Evolutionary conservation across 2,329 filamentous ascomycete species (phyloP), one percentile per base, ranked within the genome.

Genomic region (Aspergillus sp.): DNA sequence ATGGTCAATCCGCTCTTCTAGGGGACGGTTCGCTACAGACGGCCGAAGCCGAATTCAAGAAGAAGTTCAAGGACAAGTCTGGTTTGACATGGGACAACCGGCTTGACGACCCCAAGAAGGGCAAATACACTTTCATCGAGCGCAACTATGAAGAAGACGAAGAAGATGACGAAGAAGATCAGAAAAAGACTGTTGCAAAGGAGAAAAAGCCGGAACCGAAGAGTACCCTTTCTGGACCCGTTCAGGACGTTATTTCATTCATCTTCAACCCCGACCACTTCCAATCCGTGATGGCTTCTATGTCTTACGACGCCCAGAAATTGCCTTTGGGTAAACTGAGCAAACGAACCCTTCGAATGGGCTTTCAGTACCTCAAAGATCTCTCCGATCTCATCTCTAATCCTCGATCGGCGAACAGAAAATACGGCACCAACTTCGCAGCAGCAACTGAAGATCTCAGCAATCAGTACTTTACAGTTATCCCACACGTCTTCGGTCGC

Each of bases 211-310:
- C 78, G 14, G 67, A 73, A 0, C 75, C 80, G 0, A 77, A 85
- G 60, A 89, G 85, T 71, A 85, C 82, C 3, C 81, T 94, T 2
- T 75, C 82, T 0, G 72, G 77, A 12, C 80, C 86, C 0, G 80
- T 91, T 3, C 87, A 92, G 70, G 77, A 85, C 9, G 78, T 96
- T 20, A 88, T 96, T 82, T 78, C 87, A 60, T 84, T 96, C 64
- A 96, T 96, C 61, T 96, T 96, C 81, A 93, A 96, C 73, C 82
- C 86, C 58, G 73, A 87, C 22, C 88, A 88, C 71, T 92, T 96
- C 73, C 80, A 85, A 22, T 82, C 82, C 20, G 84, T 76, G 1
- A 72, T 82, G 70, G 72, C 71, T 2, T 69, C 71, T 5, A 74
- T 81, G 69, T 72, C 74, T 1, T 81, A 81, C 54, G 78, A 82